A percentile compares a stretch with the other conserved stretches of the same genome.
Conservation (phyloP, 2,329 filamentous ascomycete species). For the Penicillium sp. region DNA sequence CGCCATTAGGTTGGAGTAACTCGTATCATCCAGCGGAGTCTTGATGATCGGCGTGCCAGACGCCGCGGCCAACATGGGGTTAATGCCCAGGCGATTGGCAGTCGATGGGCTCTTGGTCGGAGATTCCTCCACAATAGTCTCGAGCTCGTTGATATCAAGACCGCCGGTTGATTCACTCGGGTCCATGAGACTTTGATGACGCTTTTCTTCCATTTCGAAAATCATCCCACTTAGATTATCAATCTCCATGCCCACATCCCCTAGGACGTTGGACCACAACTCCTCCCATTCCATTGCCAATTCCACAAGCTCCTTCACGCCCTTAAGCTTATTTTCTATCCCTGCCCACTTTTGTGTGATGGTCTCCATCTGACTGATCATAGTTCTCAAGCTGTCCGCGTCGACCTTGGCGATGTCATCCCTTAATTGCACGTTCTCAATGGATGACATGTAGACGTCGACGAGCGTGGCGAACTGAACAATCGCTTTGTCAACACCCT, state of each 20-base stretch:
- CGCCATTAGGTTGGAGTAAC: constrained; percentile 76
- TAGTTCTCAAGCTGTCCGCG: constrained; percentile 63
- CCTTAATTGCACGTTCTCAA: constrained; percentile 80
- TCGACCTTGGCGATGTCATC: constrained; percentile 68
- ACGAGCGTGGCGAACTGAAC: constrained; percentile 80
- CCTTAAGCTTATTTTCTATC: constrained; percentile 71
- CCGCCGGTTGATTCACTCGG: constrained; percentile 51
- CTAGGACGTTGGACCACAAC: constrained; percentile 87
- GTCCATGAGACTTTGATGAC: constrained; percentile 69
- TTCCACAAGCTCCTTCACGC: constrained; percentile 84
- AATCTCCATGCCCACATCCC: constrained; percentile 86
- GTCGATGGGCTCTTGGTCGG: constrained; percentile 54
- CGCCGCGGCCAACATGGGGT: constrained; percentile 53
- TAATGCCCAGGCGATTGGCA: constrained; percentile 62
- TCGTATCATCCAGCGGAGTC: constrained; percentile 71
- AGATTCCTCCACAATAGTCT: constrained; percentile 87
- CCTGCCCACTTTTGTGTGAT: constrained; percentile 79
- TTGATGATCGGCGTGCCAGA: constrained; percentile 42
- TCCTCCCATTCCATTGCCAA: constrained; percentile 99
- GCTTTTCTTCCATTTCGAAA: constrained; percentile 96
- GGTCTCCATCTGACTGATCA: constrained; percentile 83
- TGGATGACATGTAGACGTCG: constrained; percentile 88
- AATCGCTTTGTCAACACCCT: constrained; percentile 64
- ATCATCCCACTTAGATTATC: constrained; percentile 73
- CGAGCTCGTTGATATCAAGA: constrained; percentile 78